Evolutionary conservation across 306 rosid species (phyloP), one percentile per base, ranked within the genome.

Genomic region (Morella rubra): DNA sequence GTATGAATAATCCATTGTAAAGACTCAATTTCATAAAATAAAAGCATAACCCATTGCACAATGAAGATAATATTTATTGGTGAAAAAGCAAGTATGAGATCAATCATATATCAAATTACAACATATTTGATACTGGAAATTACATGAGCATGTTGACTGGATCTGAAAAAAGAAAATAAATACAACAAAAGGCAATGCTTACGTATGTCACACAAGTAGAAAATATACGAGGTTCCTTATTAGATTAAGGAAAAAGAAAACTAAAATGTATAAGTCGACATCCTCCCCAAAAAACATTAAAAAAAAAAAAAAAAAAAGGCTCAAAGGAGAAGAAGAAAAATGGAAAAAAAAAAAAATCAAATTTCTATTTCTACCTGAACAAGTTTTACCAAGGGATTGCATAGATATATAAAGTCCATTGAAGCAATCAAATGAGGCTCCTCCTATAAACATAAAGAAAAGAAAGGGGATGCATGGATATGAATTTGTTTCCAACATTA

Each of bases 1-100:
- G 16, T 37, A 41, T 20, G 59, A 56, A 76, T 69, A 11, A 3
- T 45, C 55, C 41, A 58, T 45, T 11, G 53, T 46, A 37, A 51
- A 47, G 76, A 10, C 42, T 6, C 20, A 4, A 73, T 70, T 45
- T 9, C 12, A 27, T 40, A 6, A 41, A 56, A 41, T 47, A 65
- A 72, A 75, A 68, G 58, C 69, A 71, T 51, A 27, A 52, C 12
- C 44, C 6, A 73, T 55, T 44, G 22, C 32, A 15, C 50, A 47
- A 51, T 13, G 71, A 72, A 22, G 55, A 8, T 65, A 18, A 11
- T 10, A 16, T 65, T 42, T 41, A 41, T 18, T 42, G 49, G 71
- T 16, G 47, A 65, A 32, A 32, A 32, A 18, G 11, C 7, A 64
- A 40, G 71, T 65, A 65, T 41, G 71, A 65, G 7, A 60, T 27